Evolutionary conservation across 768 basidiomycete genomes (phyloP).

Genomic region (Termitomyces heimii): DNA sequence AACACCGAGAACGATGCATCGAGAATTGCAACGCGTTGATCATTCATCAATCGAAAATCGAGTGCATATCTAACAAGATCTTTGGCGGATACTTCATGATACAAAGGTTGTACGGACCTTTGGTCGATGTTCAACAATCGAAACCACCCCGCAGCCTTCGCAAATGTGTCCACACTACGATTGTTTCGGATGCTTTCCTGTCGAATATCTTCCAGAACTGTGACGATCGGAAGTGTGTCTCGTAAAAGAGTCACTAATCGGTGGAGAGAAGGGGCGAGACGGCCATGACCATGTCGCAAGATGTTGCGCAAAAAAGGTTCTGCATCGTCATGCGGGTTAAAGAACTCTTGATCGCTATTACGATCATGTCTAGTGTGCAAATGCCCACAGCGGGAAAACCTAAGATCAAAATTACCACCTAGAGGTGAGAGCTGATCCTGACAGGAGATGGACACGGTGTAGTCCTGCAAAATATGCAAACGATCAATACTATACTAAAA

Average conservation of each 20-base stretch:
- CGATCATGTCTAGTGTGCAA: conserved; percentile 15
- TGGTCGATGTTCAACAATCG: conserved; percentile 65
- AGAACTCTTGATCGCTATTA: conserved; percentile 20
- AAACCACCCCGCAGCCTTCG: conserved; percentile 82
- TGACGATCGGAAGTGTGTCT: conserved; percentile 72
- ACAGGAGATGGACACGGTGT: conserved; percentile 73
- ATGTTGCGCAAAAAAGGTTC: conserved; percentile 71
- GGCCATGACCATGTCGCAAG: conserved; percentile 59
- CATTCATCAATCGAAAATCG: conserved; percentile 71
- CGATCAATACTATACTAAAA: neutral
- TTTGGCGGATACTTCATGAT: neutral
- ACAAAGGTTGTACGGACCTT: conserved; percentile 33
- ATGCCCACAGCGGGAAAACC: conserved; percentile 51
- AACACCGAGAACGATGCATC: conserved; percentile 67
- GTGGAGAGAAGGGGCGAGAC: conserved; percentile 59
- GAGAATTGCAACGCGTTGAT: conserved; percentile 61
- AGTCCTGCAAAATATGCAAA: conserved; percentile 40
- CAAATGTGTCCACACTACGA: conserved; percentile 54
- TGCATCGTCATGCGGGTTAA: conserved; percentile 76
- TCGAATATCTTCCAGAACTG: conserved; percentile 58
- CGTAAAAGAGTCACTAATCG: conserved; percentile 64
- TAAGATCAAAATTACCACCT: conserved; percentile 68
- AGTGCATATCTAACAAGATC: conserved; percentile 55
- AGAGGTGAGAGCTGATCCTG: conserved; percentile 66
- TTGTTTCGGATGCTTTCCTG: conserved; percentile 26